phyloP scores from a whole-genome alignment of 768 basidiomycete species.

The Lepiota brunneoincarnata region DNA sequence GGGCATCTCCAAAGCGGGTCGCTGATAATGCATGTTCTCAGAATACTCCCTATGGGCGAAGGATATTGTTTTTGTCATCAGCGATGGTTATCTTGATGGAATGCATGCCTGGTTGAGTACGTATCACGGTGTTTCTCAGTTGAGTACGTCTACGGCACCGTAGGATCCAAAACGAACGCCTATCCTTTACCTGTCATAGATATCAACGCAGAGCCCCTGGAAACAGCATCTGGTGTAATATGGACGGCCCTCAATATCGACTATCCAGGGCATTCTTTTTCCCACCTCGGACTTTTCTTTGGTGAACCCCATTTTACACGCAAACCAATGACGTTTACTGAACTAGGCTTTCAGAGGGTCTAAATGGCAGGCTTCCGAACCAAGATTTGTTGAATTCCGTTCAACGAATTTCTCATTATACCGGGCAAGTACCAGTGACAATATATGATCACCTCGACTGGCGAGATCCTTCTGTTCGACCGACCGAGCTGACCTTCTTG shows the following conservation, averaged over 20 bases:
- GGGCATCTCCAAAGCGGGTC: not conserved
- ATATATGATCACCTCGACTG: constrained; percentile 76
- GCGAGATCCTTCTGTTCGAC: constrained; percentile 32
- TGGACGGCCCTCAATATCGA: constrained; percentile 96
- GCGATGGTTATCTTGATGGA: constrained; percentile 86
- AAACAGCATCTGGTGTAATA: constrained; percentile 77
- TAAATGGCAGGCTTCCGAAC: constrained; percentile 93
- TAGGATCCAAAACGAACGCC: not conserved
- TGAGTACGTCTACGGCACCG: constrained; percentile 41
- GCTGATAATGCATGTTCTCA: constrained; percentile 25
- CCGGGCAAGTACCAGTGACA: constrained; percentile 73
- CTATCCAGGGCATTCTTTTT: constrained; percentile 96
- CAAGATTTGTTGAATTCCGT: constrained; percentile 92
- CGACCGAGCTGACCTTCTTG: constrained; percentile 33
- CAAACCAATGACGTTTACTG: constrained; percentile 6
- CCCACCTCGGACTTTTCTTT: constrained; percentile 91
- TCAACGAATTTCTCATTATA: constrained; percentile 64
- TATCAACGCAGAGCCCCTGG: constrained; percentile 59
- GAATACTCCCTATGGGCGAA: constrained; percentile 93
- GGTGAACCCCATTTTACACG: constrained; percentile 46
- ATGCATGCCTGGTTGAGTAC: constrained; percentile 89
- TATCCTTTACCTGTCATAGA: constrained; percentile 38
- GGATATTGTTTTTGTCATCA: constrained; percentile 86
- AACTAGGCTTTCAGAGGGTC: constrained; percentile 62
- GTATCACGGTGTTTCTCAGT: constrained; percentile 71